These are phyloP conservation scores for Rhizoclosmatium sp. DNA, from an alignment of 192 early-diverging fungal species.

Conservation along the genomic window DNA sequence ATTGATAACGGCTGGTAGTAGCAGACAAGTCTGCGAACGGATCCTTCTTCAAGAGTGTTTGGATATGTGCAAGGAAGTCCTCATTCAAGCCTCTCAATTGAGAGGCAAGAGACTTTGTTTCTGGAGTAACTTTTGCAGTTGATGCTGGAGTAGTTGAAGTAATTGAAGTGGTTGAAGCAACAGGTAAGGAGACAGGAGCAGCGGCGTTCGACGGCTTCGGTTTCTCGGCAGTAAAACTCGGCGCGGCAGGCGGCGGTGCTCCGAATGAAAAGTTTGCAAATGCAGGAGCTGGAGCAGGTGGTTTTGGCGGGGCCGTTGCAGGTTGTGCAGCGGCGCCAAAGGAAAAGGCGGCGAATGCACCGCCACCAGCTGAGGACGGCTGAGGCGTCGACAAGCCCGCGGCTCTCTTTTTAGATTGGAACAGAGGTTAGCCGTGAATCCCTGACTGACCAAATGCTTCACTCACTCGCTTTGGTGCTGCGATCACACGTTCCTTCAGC, in stretches of 20 bases:
- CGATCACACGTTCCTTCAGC: slow-evolving; percentile 12
- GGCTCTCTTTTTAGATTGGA: not conserved
- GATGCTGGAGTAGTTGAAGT: not conserved
- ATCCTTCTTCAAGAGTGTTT: not conserved
- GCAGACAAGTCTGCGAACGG: slow-evolving; percentile 24
- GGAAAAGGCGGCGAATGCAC: not conserved
- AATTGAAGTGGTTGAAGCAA: too few species aligned
- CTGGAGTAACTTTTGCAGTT: not conserved
- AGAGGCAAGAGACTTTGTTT: not conserved
- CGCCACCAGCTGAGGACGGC: not conserved
- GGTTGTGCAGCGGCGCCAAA: slow-evolving; percentile 6
- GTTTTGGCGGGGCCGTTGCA: not conserved
- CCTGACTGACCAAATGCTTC: too few species aligned
- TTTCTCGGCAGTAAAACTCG: not conserved
- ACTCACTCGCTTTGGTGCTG: slow-evolving; percentile 14
- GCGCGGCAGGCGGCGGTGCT: not conserved
- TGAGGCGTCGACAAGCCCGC: not conserved
- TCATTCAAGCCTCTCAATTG: slow-evolving; percentile 24
- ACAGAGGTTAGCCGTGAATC: not conserved
- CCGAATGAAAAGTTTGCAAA: slow-evolving; percentile 5
- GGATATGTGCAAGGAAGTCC: not conserved
- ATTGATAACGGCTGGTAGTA: not conserved
- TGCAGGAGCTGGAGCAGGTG: not conserved
- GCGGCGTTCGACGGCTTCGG: not conserved
- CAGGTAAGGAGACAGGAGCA: not conserved